Conservation (phyloP, 2,329 filamentous ascomycete genomes). For the Neofusicoccum sp. region DNA sequence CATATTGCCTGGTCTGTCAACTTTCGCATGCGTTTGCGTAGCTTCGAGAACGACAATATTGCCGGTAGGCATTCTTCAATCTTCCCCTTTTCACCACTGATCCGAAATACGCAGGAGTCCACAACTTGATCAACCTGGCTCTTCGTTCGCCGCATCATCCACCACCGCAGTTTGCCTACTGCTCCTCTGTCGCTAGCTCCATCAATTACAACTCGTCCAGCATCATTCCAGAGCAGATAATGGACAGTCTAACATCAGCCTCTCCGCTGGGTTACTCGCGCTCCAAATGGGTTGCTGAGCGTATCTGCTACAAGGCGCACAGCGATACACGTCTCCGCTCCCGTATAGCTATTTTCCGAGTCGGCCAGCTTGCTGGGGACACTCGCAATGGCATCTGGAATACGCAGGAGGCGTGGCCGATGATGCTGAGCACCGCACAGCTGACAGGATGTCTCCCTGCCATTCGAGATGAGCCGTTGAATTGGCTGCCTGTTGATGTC, state of each 20-base stretch:
- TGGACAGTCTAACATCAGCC: slow-evolving; percentile 46
- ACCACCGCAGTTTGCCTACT: slow-evolving; percentile 51
- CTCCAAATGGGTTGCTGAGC: slow-evolving; percentile 60
- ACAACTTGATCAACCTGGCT: slow-evolving; percentile 53
- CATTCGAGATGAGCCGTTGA: slow-evolving; percentile 31
- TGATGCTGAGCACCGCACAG: slow-evolving; percentile 37
- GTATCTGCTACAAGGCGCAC: slow-evolving; percentile 50
- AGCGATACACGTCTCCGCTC: slow-evolving; percentile 29
- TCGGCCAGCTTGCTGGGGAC: slow-evolving; percentile 46
- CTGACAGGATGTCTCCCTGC: slow-evolving; percentile 36
- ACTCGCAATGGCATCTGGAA: slow-evolving; percentile 33
- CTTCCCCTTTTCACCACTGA: slow-evolving; percentile 19
- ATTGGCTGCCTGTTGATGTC: slow-evolving; percentile 39
- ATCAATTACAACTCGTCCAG: slow-evolving; percentile 31
- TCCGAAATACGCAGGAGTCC: slow-evolving; percentile 36
- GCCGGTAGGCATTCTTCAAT: slow-evolving; percentile 32
- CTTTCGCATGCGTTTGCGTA: slow-evolving; percentile 59
- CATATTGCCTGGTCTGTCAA: slow-evolving; percentile 69
- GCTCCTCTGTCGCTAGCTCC: slow-evolving; percentile 55
- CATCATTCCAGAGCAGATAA: slow-evolving; percentile 46
- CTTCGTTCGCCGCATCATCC: slow-evolving; percentile 34
- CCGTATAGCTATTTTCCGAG: slow-evolving; percentile 39
- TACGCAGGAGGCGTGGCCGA: slow-evolving; percentile 39
- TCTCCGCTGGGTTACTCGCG: slow-evolving; percentile 57
- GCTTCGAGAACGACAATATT: slow-evolving; percentile 59